These are phyloP conservation scores for Penicillium parvum DNA, from an alignment of 495 filamentous ascomycete genomes.

Conservation along the genomic window DNA sequence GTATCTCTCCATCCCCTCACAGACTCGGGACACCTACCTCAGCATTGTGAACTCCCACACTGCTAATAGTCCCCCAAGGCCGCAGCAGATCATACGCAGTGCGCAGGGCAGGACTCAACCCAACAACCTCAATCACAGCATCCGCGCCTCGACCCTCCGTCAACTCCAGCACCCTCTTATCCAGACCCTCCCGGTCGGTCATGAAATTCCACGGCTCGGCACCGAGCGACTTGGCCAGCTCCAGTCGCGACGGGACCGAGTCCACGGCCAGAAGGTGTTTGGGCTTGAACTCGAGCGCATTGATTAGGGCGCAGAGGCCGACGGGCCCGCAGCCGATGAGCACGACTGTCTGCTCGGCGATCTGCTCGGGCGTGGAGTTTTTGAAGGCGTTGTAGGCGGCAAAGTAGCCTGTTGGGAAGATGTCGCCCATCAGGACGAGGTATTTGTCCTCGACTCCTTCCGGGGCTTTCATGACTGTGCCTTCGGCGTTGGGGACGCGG, in stretches of 20 bases:
- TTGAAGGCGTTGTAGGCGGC: constrained; percentile 81
- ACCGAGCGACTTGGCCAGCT: constrained; percentile 70
- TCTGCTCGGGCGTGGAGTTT: constrained; percentile 55
- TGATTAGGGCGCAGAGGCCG: constrained; percentile 82
- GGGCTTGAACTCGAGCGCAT: constrained; percentile 74
- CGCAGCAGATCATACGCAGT: constrained; percentile 82
- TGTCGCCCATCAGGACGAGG: constrained; percentile 63
- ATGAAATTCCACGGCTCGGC: constrained; percentile 84
- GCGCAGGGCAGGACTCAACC: constrained; percentile 73
- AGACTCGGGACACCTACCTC: constrained; percentile 50
- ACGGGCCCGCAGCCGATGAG: constrained; percentile 88
- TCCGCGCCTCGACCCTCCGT: constrained; percentile 86
- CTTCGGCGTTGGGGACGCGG: constrained; percentile 79
- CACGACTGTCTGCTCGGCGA: constrained; percentile 68
- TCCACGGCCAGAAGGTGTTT: constrained; percentile 85
- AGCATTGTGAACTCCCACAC: constrained; percentile 89
- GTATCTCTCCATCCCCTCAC: neutral
- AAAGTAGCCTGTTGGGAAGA: constrained; percentile 73
- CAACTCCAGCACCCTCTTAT: constrained; percentile 66
- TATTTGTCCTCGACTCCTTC: constrained; percentile 68
- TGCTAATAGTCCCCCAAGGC: constrained; percentile 82
- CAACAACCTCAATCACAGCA: constrained; percentile 88
- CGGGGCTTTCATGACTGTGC: constrained; percentile 74
- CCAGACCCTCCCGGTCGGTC: constrained; percentile 61
- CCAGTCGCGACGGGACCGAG: constrained; percentile 70